Base-by-base conservation (phyloP, 73 alveolate species). In the Strombidium stylifer region DNA sequence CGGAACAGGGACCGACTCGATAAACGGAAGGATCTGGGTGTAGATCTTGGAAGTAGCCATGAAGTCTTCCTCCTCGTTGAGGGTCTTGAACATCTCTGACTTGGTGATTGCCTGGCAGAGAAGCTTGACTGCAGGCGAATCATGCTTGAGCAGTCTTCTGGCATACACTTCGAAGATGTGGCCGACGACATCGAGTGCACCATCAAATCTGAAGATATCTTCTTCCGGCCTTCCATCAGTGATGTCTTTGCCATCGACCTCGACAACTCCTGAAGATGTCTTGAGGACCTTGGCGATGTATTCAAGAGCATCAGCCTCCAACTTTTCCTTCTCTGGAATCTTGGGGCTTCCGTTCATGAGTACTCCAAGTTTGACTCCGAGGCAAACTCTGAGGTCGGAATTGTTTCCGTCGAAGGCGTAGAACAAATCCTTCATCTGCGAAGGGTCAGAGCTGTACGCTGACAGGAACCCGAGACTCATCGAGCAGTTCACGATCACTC, bases 401-500 rank as follows among this genome's bases (percentile, higher is more conserved):
- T n/a, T 53, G 54, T 21, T 52, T n/a, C n/a, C n/a, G 39, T 69
- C 70, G 28, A 36, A 53, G 24, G 31, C 35, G 10, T 51, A 46
- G 47, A 69, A 69, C 26, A 69, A 20, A 20, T 53, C 10, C 32
- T 2, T 34, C 35, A 48, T 25, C 36, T 52, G 62, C 31, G 39
- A 11, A 37, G 19, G 25, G 54, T 30, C 40, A 0, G 14, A 23
- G n/a, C 72, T 25, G 32, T 28, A 69, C 2, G 68, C 46, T 23
- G 70, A 19, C 31, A 69, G 34, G 58, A 48, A 48, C 10, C 64
- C 72, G 3, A 69, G 70, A 1, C 58, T 72, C 23, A 69, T 61
- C 14, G 64, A 6, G 40, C 30, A 31, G 58, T 69, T 69, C 12
- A 53, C 69, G 18, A 32, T 2, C 5, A 65, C 37, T n/a, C 34